A percentile compares a stretch with the other conserved stretches of the same genome.
Conservation (phyloP, 2,329 filamentous ascomycete genomes). For the Neofusicoccum sp. region DNA sequence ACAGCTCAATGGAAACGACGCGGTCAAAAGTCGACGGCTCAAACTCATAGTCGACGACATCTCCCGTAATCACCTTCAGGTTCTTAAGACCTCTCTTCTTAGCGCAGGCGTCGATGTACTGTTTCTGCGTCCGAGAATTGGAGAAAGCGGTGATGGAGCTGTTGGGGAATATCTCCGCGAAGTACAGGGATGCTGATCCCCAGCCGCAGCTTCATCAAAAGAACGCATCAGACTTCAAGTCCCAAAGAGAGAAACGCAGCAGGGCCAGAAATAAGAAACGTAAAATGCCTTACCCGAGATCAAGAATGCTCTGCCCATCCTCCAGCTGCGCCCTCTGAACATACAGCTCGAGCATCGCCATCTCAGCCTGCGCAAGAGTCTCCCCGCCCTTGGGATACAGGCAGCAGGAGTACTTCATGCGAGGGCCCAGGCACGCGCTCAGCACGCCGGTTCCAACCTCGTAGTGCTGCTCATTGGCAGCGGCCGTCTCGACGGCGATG, state of each 20-base stretch:
- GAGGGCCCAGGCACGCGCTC: conserved; percentile 62
- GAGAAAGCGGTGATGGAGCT: conserved; percentile 68
- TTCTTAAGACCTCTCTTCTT: conserved; percentile 60
- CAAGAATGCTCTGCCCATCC: conserved; percentile 64
- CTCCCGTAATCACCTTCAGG: conserved; percentile 65
- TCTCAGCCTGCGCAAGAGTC: conserved; percentile 67
- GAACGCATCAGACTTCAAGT: conserved; percentile 1
- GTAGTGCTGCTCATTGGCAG: conserved; percentile 72
- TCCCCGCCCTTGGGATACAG: conserved; percentile 65
- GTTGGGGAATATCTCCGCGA: conserved; percentile 66
- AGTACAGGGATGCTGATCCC: conserved; percentile 67
- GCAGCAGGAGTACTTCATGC: conserved; percentile 74
- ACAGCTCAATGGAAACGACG: conserved; percentile 70
- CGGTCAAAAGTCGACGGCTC: conserved; percentile 61
- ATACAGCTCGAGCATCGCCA: conserved; percentile 66
- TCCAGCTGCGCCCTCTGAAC: conserved; percentile 61
- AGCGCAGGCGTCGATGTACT: conserved; percentile 65
- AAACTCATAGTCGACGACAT: conserved; percentile 69
- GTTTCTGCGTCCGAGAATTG: conserved; percentile 69
- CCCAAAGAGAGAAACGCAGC: conserved; percentile 7
- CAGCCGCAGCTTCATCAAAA: conserved; percentile 61
- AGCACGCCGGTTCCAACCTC: conserved; percentile 70
- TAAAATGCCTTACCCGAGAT: conserved; percentile 56
- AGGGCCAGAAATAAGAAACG: conserved; percentile 28
- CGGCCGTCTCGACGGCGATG: conserved; percentile 68